Percentiles rank a stretch among this genome's conserved stretches.
phyloP scores from a whole-genome alignment of 345 rosid species.

The Citrus cavaleriei region DNA sequence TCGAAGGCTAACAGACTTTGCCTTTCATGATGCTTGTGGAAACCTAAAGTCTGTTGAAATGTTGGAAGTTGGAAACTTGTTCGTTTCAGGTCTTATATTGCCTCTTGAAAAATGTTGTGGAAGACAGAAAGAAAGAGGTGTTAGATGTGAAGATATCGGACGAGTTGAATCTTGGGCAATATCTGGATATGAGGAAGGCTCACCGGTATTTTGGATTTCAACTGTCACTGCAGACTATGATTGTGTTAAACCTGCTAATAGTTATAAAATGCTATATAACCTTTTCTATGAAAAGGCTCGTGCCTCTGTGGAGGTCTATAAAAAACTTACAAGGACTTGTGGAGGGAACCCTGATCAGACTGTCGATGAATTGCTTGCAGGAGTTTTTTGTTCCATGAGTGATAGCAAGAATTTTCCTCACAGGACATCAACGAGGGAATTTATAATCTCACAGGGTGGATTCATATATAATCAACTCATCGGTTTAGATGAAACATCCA shows the following conservation, averaged over 20 bases:
- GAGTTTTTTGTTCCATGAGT: no score
- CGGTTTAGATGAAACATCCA: no score
- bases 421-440: no score
- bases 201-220: slow-evolving; percentile 53
- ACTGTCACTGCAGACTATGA: slow-evolving; percentile 53
- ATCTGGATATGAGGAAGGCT: slow-evolving; percentile 70
- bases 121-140: slow-evolving; percentile 38
- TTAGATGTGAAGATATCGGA: slow-evolving; percentile 47
- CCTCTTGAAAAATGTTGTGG: slow-evolving; percentile 40
- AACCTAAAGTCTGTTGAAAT: slow-evolving; percentile 41
- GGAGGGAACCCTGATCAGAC: no score
- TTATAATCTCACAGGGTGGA: no score
- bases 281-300: slow-evolving; percentile 54
- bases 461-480: no score
- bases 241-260: slow-evolving; percentile 46
- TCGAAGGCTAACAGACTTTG: slow-evolving; percentile 53
- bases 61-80: slow-evolving; percentile 51
- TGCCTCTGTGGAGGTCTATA: slow-evolving; percentile 60
- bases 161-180: slow-evolving; percentile 56
- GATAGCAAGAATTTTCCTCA: no score
- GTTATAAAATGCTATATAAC: slow-evolving; percentile 40
- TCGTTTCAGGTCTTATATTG: slow-evolving; percentile 47
- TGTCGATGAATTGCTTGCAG: no score
- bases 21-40: slow-evolving; percentile 41
- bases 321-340: slow-evolving; percentile 16